Percentiles rank a stretch among this genome's conserved stretches.
phyloP scores from a whole-genome alignment of 1,139 yeast species.

The Hemisphaericaspora xylanilytica region DNA sequence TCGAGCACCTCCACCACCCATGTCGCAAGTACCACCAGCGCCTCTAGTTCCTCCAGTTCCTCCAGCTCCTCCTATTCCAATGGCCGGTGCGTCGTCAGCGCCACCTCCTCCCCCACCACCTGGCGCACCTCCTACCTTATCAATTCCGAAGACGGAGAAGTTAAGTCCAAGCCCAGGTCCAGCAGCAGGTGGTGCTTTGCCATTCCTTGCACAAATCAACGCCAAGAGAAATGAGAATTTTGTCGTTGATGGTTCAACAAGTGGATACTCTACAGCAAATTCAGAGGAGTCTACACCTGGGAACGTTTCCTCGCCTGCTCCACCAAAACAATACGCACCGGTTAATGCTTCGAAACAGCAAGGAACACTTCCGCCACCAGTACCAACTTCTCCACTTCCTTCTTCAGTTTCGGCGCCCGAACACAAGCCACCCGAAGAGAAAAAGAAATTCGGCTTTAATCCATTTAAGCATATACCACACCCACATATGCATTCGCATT shows the following conservation, averaged over 20 bases:
- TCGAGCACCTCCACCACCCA: slow-evolving; percentile 18
- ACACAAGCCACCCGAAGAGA: background rate
- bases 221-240: slow-evolving; percentile 36
- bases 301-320: slow-evolving; percentile 14
- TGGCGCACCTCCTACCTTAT: slow-evolving; percentile 22
- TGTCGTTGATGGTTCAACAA: slow-evolving; percentile 32
- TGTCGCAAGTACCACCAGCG: slow-evolving; percentile 12
- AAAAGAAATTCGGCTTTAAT: background rate
- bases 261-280: slow-evolving; percentile 18
- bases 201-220: slow-evolving; percentile 43
- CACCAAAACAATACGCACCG: slow-evolving; percentile 7
- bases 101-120: slow-evolving; percentile 19
- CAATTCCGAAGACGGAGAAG: slow-evolving; percentile 10
- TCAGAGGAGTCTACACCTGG: slow-evolving; percentile 18
- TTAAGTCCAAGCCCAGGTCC: slow-evolving; percentile 18
- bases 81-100: slow-evolving; percentile 13
- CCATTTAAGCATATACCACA: slow-evolving; percentile 4
- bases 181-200: slow-evolving; percentile 30
- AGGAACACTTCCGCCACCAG: slow-evolving; percentile 7
- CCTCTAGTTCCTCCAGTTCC: slow-evolving; percentile 17
- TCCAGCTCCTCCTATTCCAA: slow-evolving; percentile 19
- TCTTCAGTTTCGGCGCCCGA: slow-evolving; percentile 9
- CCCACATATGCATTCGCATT: slow-evolving; percentile 6
- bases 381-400: slow-evolving; percentile 5
- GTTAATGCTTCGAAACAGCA: slow-evolving; percentile 2